Base-by-base conservation (phyloP, 352 stramenopile species). In the Globisporangium carolinianum region DNA sequence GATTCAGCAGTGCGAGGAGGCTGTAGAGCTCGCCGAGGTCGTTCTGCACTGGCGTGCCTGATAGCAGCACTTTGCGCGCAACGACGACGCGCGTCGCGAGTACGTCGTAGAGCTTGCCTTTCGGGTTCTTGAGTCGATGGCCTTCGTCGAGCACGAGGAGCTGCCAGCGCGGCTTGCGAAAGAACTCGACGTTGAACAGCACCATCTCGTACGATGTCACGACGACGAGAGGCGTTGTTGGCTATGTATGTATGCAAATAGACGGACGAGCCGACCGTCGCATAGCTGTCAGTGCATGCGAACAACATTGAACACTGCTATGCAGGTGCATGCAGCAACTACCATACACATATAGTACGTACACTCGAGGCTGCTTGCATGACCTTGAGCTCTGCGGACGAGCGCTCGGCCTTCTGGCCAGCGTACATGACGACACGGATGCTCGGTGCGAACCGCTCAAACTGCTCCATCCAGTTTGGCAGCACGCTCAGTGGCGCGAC, bases 41-140 rank as follows among this genome's bases (percentile, higher is more conserved):
- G 53, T 96, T 97, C 53, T 97, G 86, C 53, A 97, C 84, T 4
- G 89, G 87, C 12, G 87, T 97, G 8, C 89, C 89, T n/a, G 68
- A 95, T 14, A 86, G 60, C 66, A 92, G 76, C 64, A 68, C 69
- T 72, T 73, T 91, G 62, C 67, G 69, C 17, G 58, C 63, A 6
- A 71, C 61, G 10, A 52, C 67, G 2, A 81, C 59, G 47, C 52
- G 73, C 5, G 69, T 76, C 37, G 71, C 60, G 36, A 93, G 62
- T 39, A 71, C 55, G n/a, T 69, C 58, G 57, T 86, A 73, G 41
- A 89, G 63, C 54, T 79, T 70, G 1, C 83, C 70, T 42, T 81
- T 76, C 1, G 68, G 66, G 61, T 95, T 97, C 71, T 96, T 96
- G n/a, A 97, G 85, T 15, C 79, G 69, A 62, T 97, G 89, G 24